Evolutionary conservation across 2,329 filamentous ascomycete genomes (phyloP), one percentile per base, ranked within the genome.

Genomic region (Aspergillus fijiensis): DNA sequence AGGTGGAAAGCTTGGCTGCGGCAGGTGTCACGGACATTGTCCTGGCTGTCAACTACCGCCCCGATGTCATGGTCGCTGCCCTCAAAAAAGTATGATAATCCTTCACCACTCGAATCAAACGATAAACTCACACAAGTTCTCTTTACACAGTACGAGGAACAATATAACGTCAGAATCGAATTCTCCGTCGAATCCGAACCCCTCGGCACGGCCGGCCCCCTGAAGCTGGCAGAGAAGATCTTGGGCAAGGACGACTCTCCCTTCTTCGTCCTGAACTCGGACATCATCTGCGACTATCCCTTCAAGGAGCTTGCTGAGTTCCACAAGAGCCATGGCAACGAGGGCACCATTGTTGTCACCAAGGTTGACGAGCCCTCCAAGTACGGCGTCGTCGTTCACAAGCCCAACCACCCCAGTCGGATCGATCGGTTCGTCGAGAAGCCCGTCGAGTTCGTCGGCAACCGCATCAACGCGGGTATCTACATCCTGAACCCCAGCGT

Each of bases 391-490:
- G 88, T 99, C 59, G 95, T 99, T 31, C 94, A 98, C 87, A 95
- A 96, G 84, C 92, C 92, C 64, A 90, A 89, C 78, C 92, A 96
- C 80, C 81, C 91, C 57, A 91, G 92, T 51, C 88, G 91, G 75
- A 98, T 99, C 78, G 95, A 99, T 80, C 92, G 95, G 69, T 99
- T 99, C 82, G 95, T 99, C 69, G 94, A 99, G 87, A 99, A 99
- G 85, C 94, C 94, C 42, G 91, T 98, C 75, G 92, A 98, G 81
- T 98, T 97, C 75, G 94, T 98, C 60, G 94, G 94, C 72, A 98
- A 98, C 86, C 90, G 94, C 67, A 98, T 98, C 85, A 98, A 98
- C 73, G 95, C 94, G 69, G 95, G 95, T 80, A 91, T 98, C 80
- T 98, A 98, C 84, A 96, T 98, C 72, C 85, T 98, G 72, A 98